A percentile compares a stretch with the other conserved stretches of the same genome.
These are phyloP conservation scores for Boletus fagicola DNA, from an alignment of 768 basidiomycete genomes.

Conservation along the genomic window DNA sequence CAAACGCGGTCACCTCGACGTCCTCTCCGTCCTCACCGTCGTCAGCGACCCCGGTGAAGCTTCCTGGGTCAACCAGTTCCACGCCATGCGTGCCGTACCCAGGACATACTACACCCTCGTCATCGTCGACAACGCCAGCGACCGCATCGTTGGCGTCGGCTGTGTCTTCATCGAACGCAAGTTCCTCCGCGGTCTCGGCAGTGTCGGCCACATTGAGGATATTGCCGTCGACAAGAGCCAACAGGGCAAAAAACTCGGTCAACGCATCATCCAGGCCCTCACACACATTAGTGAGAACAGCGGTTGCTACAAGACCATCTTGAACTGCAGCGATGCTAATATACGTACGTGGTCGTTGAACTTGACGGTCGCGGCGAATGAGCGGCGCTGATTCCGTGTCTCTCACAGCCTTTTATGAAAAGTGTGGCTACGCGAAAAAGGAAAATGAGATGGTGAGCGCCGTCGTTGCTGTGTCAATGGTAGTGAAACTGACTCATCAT, in stretches of 20 bases:
- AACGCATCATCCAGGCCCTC: conserved; percentile 83
- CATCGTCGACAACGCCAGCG: conserved; percentile 69
- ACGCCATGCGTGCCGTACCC: conserved; percentile 51
- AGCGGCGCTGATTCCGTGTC: conserved; percentile 10
- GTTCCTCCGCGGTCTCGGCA: conserved; percentile 82
- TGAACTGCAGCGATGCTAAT: conserved; percentile 91
- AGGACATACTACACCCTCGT: conserved; percentile 83
- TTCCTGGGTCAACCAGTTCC: conserved; percentile 71
- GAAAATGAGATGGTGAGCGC: conserved; percentile 85
- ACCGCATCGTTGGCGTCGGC: conserved; percentile 82
- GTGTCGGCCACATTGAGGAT: conserved; percentile 96
- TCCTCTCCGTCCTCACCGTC: conserved; percentile 71
- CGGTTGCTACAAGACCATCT: conserved; percentile 94
- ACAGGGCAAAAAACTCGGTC: conserved; percentile 91
- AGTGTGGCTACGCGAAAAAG: conserved; percentile 90
- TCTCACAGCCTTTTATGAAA: conserved; percentile 86
- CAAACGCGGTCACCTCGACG: too few relatives aligned
- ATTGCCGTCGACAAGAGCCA: conserved; percentile 86
- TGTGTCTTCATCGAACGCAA: conserved; percentile 90
- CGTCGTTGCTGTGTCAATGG: background rate
- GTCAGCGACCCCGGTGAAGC: conserved; percentile 63
- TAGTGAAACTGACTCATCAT: conserved; percentile 9
- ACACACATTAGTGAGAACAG: conserved; percentile 76
- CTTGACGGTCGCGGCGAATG: background rate
- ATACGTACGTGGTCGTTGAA: conserved; percentile 63